Evolutionary conservation across 345 rosid species (phyloP), one percentile per base, ranked within the genome.

Genomic region (Citrus sinensis): DNA sequence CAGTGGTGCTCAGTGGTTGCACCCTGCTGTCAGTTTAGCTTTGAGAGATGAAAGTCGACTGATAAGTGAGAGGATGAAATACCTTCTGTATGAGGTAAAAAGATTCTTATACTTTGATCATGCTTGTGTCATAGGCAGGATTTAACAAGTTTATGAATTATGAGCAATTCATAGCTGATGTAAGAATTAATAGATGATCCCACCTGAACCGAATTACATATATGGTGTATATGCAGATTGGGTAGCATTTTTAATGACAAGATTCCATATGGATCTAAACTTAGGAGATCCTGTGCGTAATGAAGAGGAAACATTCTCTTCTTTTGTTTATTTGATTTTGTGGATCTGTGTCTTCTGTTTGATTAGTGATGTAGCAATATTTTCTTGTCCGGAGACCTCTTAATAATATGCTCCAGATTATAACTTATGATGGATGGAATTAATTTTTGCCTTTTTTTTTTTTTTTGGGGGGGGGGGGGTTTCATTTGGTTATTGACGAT

Each of bases 51-150:
- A 96, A 85, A 85, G 93, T 79, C 87, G 85, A 63, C 92, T 96
- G 59, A 96, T 94, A 29, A 96, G 98, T 54, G 99, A 96, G 80
- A 87, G 91, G 83, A 96, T 96, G 98, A 94, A 91, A 74, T 93
- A 96, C 80, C 95, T 95, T 77, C 82, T 94, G 5, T 95, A 95
- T 72, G 97, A 95, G 97, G 98, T 93, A 86, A 27, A 62, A 51
- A 30, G 20, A 14, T 65, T 55, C 0, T 42, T 67, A 24, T 24
- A 2, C 22, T 20, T 55, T 60, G 68, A n/a, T 42, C 34, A 49
- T 30, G 58, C 61, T 61, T 10, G 62, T 70, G 19, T 24, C 55
- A 61, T 25, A 55, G 35, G 71, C 20, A 64, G 71, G 34, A 32
- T 61, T 61, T 30, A 4, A 46, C 13, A 46, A 46, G 51, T 58